A percentile compares a stretch with the other conserved stretches of the same genome.
Conservation (phyloP, 768 basidiomycete species). For the Boletus barrowsii region DNA sequence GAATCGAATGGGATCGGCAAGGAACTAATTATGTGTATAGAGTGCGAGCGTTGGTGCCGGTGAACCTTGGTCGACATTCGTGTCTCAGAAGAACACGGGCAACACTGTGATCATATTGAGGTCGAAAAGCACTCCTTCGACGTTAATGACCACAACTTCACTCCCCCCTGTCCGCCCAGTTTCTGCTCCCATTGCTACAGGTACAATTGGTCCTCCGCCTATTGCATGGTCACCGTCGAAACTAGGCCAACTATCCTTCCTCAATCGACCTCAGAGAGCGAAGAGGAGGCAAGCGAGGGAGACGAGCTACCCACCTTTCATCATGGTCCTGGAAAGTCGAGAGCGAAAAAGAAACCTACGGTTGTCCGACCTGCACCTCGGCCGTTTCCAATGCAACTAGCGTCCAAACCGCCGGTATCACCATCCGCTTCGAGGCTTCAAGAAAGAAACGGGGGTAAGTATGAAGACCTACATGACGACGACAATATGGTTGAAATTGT, state of each 20-base stretch:
- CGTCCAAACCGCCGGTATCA: not conserved
- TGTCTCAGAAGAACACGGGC: not conserved
- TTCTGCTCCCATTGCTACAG: slow-evolving; percentile 1
- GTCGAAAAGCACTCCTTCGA: slow-evolving; percentile 1
- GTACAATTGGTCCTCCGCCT: not conserved
- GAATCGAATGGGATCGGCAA: not conserved
- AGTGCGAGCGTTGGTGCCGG: slow-evolving; percentile 8
- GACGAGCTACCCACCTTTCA: slow-evolving; percentile 22
- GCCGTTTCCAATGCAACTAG: slow-evolving; percentile 28
- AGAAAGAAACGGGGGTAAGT: not conserved
- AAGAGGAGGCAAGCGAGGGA: slow-evolving; percentile 7
- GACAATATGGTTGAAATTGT: slow-evolving; percentile 6
- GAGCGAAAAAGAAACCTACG: not conserved
- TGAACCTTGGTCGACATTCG: not conserved
- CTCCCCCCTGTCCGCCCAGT: not conserved
- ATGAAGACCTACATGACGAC: not conserved
- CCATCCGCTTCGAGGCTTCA: not conserved
- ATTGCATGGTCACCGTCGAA: slow-evolving; percentile 12
- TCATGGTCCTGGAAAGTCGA: slow-evolving; percentile 5
- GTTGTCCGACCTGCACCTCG: slow-evolving; percentile 5
- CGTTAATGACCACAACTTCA: not conserved
- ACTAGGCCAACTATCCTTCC: slow-evolving; percentile 8
- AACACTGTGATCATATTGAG: not conserved
- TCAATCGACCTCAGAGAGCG: slow-evolving; percentile 3
- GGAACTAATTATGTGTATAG: not conserved